Evolutionary conservation across 306 rosid species (phyloP).

Genomic region (Quercus ilex): DNA sequence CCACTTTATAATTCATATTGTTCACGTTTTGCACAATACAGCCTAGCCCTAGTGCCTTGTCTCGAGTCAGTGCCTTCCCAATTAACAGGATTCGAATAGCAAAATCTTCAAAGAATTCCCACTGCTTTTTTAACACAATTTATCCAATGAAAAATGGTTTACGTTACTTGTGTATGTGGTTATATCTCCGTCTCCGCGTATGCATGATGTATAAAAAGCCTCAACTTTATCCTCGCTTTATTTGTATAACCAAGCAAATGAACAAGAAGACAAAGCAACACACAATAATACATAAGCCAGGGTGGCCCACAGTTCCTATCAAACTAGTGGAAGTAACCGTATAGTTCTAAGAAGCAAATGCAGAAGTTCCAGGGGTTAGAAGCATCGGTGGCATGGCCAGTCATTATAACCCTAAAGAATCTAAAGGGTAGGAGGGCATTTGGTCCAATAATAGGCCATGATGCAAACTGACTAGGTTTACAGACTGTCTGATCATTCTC

Average conservation of each 20-base stretch:
- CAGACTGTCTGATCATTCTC: conserved; percentile 75
- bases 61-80: neutral
- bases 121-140: neutral
- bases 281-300: neutral
- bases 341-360: conserved; percentile 79
- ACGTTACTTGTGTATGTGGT: no score
- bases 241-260: neutral
- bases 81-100: neutral
- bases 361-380: conserved; percentile 75
- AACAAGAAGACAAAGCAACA: neutral
- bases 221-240: neutral
- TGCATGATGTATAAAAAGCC: neutral
- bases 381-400: conserved; percentile 60
- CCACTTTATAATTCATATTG: no score
- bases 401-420: conserved; percentile 65
- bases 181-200: neutral
- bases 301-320: neutral
- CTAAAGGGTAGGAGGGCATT: conserved; percentile 73
- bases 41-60: no score
- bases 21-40: no score
- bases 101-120: neutral
- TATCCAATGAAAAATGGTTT: neutral
- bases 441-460: conserved; percentile 78
- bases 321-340: conserved; percentile 69
- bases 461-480: conserved; percentile 90